A percentile compares a stretch with the other conserved stretches of the same genome.
phyloP scores from a whole-genome alignment of 148 eudicot species.

The Nyssa sinensis region DNA sequence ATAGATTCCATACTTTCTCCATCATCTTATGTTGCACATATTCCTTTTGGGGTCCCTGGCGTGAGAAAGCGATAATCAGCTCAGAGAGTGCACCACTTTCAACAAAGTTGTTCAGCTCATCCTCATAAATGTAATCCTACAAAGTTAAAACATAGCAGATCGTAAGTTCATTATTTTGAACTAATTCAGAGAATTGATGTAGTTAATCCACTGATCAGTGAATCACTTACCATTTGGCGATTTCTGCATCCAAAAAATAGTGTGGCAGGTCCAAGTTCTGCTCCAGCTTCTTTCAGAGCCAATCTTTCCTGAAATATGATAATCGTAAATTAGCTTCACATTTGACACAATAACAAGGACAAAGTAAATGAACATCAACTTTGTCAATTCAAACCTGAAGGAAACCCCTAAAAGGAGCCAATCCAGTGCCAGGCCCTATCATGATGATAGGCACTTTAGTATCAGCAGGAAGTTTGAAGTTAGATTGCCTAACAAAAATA shows the following conservation, averaged over 20 bases:
- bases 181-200: not conserved
- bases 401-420: conserved; percentile 99
- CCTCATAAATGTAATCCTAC: conserved; percentile 87
- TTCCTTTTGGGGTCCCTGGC: conserved; percentile 87
- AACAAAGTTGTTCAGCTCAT: conserved; percentile 71
- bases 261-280: conserved; percentile 69
- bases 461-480: conserved; percentile 88
- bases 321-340: not conserved
- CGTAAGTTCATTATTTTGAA: too few species aligned
- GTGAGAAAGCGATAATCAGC: conserved; percentile 86
- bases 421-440: conserved; percentile 99
- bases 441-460: conserved; percentile 73
- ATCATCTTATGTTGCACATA: conserved; percentile 94
- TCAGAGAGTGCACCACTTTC: conserved; percentile 76
- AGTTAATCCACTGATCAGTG: not conserved
- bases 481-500: conserved; percentile 83
- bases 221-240: conserved; percentile 53
- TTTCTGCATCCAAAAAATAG: conserved; percentile 94
- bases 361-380: not conserved
- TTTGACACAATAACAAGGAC: not conserved
- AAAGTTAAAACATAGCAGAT: not conserved
- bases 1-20: conserved; percentile 51
- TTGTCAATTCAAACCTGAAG: conserved; percentile 59
- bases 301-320: conserved; percentile 65
- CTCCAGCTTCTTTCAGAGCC: conserved; percentile 84